Evolutionary conservation across 345 rosid species (phyloP).

Genomic region (Melastoma malabathricum): DNA sequence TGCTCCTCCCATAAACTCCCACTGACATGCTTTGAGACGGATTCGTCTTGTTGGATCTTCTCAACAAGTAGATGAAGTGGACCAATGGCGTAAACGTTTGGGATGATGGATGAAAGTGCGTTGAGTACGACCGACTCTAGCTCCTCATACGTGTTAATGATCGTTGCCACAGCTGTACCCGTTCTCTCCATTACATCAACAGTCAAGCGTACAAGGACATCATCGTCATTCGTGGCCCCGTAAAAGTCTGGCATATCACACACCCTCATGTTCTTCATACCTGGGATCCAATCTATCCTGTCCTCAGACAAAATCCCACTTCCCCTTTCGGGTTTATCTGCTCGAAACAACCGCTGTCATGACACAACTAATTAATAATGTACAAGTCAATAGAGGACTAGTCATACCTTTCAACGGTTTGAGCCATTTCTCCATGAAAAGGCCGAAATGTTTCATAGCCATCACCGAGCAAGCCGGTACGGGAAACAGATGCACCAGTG

Average conservation of each 20-base stretch:
- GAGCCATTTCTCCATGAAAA: conserved; percentile 7
- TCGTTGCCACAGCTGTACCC: neutral
- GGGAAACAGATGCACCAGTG: neutral
- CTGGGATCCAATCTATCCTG: neutral
- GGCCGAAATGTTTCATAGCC: neutral
- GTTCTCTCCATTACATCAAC: neutral
- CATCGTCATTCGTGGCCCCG: neutral
- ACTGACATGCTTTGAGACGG: neutral
- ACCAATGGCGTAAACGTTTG: neutral
- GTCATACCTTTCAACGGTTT: conserved; percentile 11
- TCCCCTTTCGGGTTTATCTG: no score
- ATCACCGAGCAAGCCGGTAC: neutral
- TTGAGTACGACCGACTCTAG: conserved; percentile 2
- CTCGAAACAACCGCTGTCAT: no score
- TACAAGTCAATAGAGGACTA: no score
- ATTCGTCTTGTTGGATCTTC: neutral
- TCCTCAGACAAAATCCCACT: no score
- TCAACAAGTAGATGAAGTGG: conserved; percentile 1
- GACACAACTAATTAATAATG: no score
- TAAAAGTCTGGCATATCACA: neutral
- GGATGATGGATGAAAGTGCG: neutral
- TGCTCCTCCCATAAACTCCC: conserved; percentile 1
- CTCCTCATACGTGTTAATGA: conserved; percentile 3
- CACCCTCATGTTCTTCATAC: conserved; percentile 3
- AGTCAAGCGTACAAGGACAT: neutral